Percentiles rank a stretch among this genome's conserved stretches.
phyloP scores from a whole-genome alignment of 2,329 filamentous ascomycete species.

The Tolypocladium pustulatum region DNA sequence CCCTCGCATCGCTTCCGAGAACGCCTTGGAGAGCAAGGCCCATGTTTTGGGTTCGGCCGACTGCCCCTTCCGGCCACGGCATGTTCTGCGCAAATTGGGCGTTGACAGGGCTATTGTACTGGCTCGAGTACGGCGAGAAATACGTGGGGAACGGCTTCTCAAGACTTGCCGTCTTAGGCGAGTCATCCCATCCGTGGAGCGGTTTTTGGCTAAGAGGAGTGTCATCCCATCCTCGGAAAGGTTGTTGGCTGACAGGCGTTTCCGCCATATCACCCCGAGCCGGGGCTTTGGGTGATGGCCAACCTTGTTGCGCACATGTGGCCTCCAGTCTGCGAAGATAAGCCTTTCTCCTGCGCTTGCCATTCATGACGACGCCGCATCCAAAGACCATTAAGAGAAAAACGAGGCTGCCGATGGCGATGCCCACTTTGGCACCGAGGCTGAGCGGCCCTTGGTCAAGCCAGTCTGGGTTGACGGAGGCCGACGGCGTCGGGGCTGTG shows the following conservation, averaged over 20 bases:
- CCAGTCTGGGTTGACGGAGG: conserved; percentile 28
- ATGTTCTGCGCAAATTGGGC: conserved; percentile 23
- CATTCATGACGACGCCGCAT: conserved; percentile 43
- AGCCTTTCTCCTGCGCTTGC: conserved; percentile 42
- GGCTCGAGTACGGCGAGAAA: conserved; percentile 49
- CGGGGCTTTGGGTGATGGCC: conserved; percentile 24
- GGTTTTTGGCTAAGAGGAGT: conserved; percentile 46
- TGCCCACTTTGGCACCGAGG: conserved; percentile 46
- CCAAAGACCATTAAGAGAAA: conserved; percentile 37
- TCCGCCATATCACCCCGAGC: conserved; percentile 15
- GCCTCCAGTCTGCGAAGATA: conserved; percentile 37
- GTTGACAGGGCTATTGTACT: conserved; percentile 47
- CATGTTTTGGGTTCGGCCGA: conserved; percentile 7
- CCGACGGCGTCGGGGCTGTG: conserved; percentile 34
- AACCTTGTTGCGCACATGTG: conserved; percentile 26
- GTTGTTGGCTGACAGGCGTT: conserved; percentile 41
- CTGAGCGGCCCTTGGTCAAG: conserved; percentile 33
- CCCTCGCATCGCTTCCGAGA: background rate
- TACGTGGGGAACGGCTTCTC: conserved; percentile 34
- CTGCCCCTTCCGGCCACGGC: conserved; percentile 23
- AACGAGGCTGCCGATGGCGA: conserved; percentile 40
- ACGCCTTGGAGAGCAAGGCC: conserved; percentile 7
- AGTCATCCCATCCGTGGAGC: conserved; percentile 41
- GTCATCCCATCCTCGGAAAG: conserved; percentile 41
- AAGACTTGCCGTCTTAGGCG: conserved; percentile 32